Base-by-base conservation (phyloP, 2,329 filamentous ascomycete species). In the Cytospora leucostoma region DNA sequence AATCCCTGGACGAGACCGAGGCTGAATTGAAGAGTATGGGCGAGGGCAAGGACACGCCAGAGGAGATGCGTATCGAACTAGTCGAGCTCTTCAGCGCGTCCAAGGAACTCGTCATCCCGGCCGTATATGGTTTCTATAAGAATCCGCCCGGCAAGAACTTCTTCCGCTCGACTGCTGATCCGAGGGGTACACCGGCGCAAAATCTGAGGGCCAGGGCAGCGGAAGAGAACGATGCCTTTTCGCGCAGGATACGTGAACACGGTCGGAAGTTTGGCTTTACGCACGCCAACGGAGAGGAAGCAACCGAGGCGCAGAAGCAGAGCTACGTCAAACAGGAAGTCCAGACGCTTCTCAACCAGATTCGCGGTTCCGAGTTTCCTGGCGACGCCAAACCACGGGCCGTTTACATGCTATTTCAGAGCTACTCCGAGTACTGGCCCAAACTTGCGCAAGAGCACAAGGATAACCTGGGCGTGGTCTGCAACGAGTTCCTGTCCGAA, bases 81-180 rank as follows among this genome's bases (percentile, higher is more conserved):
- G 80, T 81, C 52, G 81, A 83, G 67, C 75, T 83, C 7, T 83
- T 83, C 65, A 82, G 80, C 0, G 74, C 77, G 0, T 83, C 79
- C 37, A 82, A 82, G 72, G 81, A 83, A 59, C 76, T 83, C n/a
- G 80, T 83, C 44, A 82, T 80, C 1, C 81, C 81, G 3, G 80
- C 81, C 47, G 79, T 83, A 33, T 80, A 83, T 59, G 81, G 81
- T 56, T 82, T 81, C 73, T 83, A 83, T 77, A 83, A 83, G 74
- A 83, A 83, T 64, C 81, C 81, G 0, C 80, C 81, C 17, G 79
- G 79, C 62, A 80, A 81, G 68, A 76, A 74, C 59, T 83, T 83
- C 73, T 83, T 83, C 69, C 76, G 80, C 7, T 74, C 79, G 10
- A 79, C 80, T 12, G 80, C 79, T 3, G 79, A 76, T 51, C 78